These are phyloP conservation scores for Petunia secreta DNA, from an alignment of 257 asterid species.

Conservation along the genomic window DNA sequence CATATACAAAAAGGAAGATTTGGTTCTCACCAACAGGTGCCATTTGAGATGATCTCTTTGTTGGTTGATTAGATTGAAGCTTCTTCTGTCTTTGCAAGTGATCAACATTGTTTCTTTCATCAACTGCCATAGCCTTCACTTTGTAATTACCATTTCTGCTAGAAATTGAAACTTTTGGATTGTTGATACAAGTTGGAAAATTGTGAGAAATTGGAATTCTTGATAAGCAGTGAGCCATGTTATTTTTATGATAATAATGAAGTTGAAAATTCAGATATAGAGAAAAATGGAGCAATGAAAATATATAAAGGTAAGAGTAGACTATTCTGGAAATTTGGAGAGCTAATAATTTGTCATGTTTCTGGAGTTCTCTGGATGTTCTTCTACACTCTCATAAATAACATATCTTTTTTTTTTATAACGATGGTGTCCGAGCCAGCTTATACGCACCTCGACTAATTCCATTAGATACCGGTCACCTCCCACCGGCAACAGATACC, in stretches of 20 bases:
- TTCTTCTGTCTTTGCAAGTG: constrained; percentile 50
- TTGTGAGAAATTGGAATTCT: constrained; percentile 37
- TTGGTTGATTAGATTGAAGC: constrained; percentile 48
- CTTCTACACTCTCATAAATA: no score
- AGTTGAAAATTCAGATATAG: no score
- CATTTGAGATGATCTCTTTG: constrained; percentile 43
- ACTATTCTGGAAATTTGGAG: constrained; percentile 51
- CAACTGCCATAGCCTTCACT: constrained; percentile 41
- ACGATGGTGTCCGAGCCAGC: no score
- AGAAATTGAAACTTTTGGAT: constrained; percentile 31
- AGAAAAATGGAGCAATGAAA: background rate
- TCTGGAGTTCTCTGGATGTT: constrained; percentile 56
- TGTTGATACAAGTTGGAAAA: constrained; percentile 8
- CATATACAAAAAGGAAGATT: background rate
- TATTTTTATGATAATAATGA: no score
- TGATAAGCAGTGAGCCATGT: constrained; percentile 51
- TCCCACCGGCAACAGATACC: no score
- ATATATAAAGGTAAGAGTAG: constrained; percentile 36
- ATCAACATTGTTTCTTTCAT: constrained; percentile 50
- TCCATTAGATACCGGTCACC: no score
- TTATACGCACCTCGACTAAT: no score
- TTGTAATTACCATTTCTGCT: background rate
- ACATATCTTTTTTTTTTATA: no score
- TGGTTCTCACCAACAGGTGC: constrained; percentile 56
- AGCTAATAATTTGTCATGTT: background rate